Conservation (phyloP, 352 stramenopile genomes). For the Globisporangium radiosum region DNA sequence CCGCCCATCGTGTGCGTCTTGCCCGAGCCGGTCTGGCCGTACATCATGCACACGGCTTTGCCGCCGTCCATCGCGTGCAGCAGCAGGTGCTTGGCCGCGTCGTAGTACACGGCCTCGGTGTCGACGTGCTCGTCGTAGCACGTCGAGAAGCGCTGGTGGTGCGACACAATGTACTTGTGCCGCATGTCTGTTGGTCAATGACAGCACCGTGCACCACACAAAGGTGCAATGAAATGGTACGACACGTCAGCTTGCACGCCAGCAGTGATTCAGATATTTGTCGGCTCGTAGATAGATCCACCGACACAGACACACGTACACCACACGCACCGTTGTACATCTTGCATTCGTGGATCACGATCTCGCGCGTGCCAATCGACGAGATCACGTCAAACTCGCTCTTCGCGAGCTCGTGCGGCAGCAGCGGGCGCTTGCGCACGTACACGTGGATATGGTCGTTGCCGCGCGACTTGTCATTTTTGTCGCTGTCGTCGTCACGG, state of each 20-base stretch:
- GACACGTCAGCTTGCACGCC: too few relatives aligned
- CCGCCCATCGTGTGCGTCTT: slow-evolving; percentile 94
- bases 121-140: slow-evolving; percentile 68
- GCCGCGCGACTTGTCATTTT: slow-evolving; percentile 1
- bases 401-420: slow-evolving; percentile 77
- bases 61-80: slow-evolving; percentile 55
- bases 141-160: slow-evolving; percentile 66
- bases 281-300: slow-evolving; percentile 19
- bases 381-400: slow-evolving; percentile 88
- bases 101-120: slow-evolving; percentile 67
- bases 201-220: too few relatives aligned
- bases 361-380: slow-evolving; percentile 42
- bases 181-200: slow-evolving; percentile 57
- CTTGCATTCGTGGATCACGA: slow-evolving; percentile 86
- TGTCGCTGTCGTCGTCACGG: neutral
- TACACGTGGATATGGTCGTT: slow-evolving; percentile 76
- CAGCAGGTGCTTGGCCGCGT: slow-evolving; percentile 29
- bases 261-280: neutral
- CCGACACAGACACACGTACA: neutral
- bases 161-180: slow-evolving; percentile 80
- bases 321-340: slow-evolving; percentile 64
- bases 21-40: slow-evolving; percentile 94
- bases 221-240: too few relatives aligned
- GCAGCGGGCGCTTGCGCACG: slow-evolving; percentile 84
- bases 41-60: slow-evolving; percentile 83